Evolutionary conservation across 768 basidiomycete genomes (phyloP), one percentile per base, ranked within the genome.

Genomic region (Tylopilus sp.): DNA sequence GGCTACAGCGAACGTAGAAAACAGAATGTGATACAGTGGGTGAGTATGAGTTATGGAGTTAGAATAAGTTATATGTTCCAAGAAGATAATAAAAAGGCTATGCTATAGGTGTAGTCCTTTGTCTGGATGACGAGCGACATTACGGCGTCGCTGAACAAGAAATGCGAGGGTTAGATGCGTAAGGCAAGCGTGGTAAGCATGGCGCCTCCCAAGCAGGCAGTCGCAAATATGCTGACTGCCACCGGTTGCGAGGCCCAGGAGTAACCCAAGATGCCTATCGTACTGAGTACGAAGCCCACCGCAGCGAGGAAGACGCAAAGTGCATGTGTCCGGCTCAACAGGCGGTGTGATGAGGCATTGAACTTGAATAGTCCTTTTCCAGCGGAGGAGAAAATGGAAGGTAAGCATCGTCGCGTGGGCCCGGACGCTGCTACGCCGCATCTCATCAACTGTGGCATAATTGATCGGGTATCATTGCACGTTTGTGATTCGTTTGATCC

Each of bases 271-370:
- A 81, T 74, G 0, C 82, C 81, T 21, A 69, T 55, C 20, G 81
- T 62, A 2, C 75, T 76, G 18, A 83, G 68, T 3, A 70, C 57
- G 57, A 83, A 84, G 10, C 82, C 81, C n/a, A 69, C 40, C 6
- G 69, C 65, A 9, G 81, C 67, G 7, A 79, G 60, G 50, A 68
- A 53, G 47, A 83, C 74, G 52, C 79, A 80, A 6, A 83, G 63
- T n/a, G 69, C 56, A 50, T 83, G 80, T 28, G 73, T 75, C 13
- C 76, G 72, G 46, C 71, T 72, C 33, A 84, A 70, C 22, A 84
- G 12, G 6, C 5, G 65, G 51, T 78, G 73, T 6, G 60, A 60
- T 13, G 69, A 70, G 69, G 33, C 75, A 69, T 30, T 70, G 15
- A 61, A 30, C 42, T 61, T 60, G 63, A 80, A 77, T 3, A 70